Evolutionary conservation across 2,329 filamentous ascomycete genomes (phyloP), one percentile per base, ranked within the genome.

Genomic region (Aspergillus ochraceoroseus): DNA sequence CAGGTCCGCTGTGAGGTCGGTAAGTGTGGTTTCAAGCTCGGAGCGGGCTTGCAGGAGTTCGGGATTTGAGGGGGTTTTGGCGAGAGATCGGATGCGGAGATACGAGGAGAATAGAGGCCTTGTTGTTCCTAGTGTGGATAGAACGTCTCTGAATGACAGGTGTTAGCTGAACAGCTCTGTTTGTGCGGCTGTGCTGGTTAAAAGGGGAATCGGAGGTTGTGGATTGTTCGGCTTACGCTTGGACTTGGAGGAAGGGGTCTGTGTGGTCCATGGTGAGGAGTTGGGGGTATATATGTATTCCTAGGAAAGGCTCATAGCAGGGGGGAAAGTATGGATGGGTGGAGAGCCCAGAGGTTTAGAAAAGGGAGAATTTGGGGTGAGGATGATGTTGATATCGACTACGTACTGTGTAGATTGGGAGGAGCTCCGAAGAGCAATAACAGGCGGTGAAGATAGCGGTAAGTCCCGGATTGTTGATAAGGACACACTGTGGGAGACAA

Each of bases 81-180:
- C 78, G 17, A 94, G 82, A 31, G 88, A 92, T 59, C 88, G 87
- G 69, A 98, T 98, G 61, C 92, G 90, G 29, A 95, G 78, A 72
- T 95, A 98, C 11, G 89, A 95, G 49, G 85, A 82, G 74, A 95
- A 95, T 42, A 95, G 81, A 37, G 89, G 83, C 7, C 90, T 83
- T 38, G 87, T 85, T 9, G 79, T 80, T 51, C 83, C 77, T 49
- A 98, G 81, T 46, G 94, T 85, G 49, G 81, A 71, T 52, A 94
- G 82, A 53, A 96, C 87, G 69, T 98, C 92, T 68, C 88, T 95
- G 62, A 44, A 32, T 17, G 31, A 32, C 39, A 27, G 30, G 32
- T 9, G 49, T 38, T 38, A 32, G 34, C 32, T 41, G 13, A 8
- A 37, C n/a, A 32, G 34, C 7, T 26, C 22, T 28, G 19, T 15